Evolutionary conservation across 2,329 filamentous ascomycete species (phyloP), one percentile per base, ranked within the genome.

Genomic region (Diplodia sapinea): DNA sequence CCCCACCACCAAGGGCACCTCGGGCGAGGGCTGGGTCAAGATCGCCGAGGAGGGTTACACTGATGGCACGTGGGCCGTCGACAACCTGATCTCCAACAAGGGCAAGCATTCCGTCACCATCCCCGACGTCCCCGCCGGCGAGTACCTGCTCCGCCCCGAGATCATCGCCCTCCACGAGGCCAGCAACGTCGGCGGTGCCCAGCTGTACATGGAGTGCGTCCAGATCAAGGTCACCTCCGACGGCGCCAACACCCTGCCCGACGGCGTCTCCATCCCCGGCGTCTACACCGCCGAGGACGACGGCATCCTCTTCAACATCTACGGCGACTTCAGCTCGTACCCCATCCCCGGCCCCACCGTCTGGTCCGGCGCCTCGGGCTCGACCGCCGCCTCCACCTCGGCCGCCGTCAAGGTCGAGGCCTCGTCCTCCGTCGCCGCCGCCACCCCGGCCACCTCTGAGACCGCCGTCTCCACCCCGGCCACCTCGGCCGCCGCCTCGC

Each of bases 21-120:
- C 80, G 12, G 82, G 83, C 33, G 78, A 80, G 69, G 84, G 85
- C 75, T 87, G 83, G 84, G 79, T 84, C 71, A 83, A 81, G 75
- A 71, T 83, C 61, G 79, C 79, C 52, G 75, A 82, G 70, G 77
- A 79, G 51, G 79, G 78, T 59, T 79, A 70, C 55, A 1, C 72
- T 23, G 73, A 70, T 43, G 73, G 74, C 8, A 72, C 69, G 9
- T 82, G 81, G 77, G 82, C 77, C 36, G 78, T 81, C 63, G 73
- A 77, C 64, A 79, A 73, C 51, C 76, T 81, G 68, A 80, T 79
- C 71, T 71, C 75, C 62, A 80, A 79, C 73, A 79, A 79, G 73
- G 81, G 81, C 68, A 73, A 79, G 67, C 77, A 82, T 73, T 77
- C 74, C 67, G 76, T 82, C 71, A 81, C 74, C 8, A 74, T 83